Percentiles rank a stretch among this genome's conserved stretches.
These are phyloP conservation scores for Bipolaris victoriae DNA, from an alignment of 2,329 filamentous ascomycete genomes.

Conservation along the genomic window DNA sequence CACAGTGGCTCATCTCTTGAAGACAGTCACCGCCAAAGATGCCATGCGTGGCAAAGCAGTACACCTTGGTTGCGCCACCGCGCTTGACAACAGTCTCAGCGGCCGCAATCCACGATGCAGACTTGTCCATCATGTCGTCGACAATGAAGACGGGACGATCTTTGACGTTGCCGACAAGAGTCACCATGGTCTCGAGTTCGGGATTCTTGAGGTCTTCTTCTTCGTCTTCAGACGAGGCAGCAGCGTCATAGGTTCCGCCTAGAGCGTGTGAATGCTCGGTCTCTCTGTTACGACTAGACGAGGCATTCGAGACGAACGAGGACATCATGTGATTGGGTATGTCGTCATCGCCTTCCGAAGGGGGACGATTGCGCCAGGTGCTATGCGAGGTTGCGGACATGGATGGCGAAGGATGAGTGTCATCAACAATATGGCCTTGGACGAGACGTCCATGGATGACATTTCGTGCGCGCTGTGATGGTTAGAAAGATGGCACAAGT, in stretches of 20 bases:
- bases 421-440: constrained; percentile 93
- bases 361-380: constrained; percentile 52
- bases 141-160: constrained; percentile 90
- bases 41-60: constrained; percentile 96
- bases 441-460: constrained; percentile 90
- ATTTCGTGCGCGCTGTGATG: constrained; percentile 70
- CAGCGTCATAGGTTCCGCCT: constrained; percentile 83
- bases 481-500: constrained; percentile 18
- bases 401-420: constrained; percentile 83
- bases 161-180: constrained; percentile 92
- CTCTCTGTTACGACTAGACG: constrained; percentile 53
- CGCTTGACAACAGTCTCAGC: constrained; percentile 96
- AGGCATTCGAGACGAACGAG: constrained; percentile 79
- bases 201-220: constrained; percentile 85
- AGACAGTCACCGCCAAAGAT: constrained; percentile 90
- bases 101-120: constrained; percentile 94
- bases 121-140: constrained; percentile 99
- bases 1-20: constrained; percentile 87
- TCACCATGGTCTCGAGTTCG: constrained; percentile 91
- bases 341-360: constrained; percentile 56
- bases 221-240: constrained; percentile 86
- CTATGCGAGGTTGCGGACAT: constrained; percentile 68
- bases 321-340: constrained; percentile 88
- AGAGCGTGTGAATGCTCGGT: constrained; percentile 69
- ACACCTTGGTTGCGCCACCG: constrained; percentile 89